A percentile compares a stretch with the other conserved stretches of the same genome.
Conservation (phyloP, 2,329 filamentous ascomycete genomes). For the Cercospora sp. region DNA sequence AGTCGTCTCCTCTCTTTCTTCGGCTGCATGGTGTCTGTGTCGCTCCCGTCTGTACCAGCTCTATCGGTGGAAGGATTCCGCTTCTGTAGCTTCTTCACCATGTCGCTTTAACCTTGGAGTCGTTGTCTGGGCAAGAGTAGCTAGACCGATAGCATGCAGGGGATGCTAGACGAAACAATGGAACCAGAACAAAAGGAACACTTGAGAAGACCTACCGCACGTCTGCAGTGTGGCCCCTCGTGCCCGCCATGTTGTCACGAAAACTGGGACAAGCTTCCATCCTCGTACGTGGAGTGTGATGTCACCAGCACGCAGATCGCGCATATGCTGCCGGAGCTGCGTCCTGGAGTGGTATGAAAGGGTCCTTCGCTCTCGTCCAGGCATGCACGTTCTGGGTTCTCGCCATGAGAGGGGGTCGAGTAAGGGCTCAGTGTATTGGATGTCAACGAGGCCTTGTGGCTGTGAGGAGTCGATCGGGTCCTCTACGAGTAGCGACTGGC, state of each 20-base stretch:
- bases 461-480: background rate
- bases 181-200: constrained; percentile 5
- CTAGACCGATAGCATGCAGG: constrained; percentile 9
- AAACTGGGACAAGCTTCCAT: constrained; percentile 18
- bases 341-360: background rate
- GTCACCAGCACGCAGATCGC: constrained; percentile 11
- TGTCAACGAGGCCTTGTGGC: background rate
- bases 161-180: constrained; percentile 4
- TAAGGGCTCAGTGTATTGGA: background rate
- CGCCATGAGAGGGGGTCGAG: background rate
- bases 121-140: background rate
- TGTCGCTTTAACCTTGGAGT: background rate
- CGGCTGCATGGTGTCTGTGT: constrained; percentile 18
- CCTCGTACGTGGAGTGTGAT: constrained; percentile 13
- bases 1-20: constrained; percentile 25
- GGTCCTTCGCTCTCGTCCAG: background rate
- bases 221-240: constrained; percentile 6
- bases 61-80: constrained; percentile 12
- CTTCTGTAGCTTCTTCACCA: constrained; percentile 17
- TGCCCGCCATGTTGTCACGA: constrained; percentile 15
- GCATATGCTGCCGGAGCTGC: constrained; percentile 10
- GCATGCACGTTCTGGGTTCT: background rate
- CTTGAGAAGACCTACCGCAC: background rate
- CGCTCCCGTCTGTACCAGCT: constrained; percentile 14
- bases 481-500: background rate